Percentiles rank a stretch among this genome's conserved stretches.
phyloP scores from a whole-genome alignment of 805 yeast species.

The Tetrapisispora taiwanensis region DNA sequence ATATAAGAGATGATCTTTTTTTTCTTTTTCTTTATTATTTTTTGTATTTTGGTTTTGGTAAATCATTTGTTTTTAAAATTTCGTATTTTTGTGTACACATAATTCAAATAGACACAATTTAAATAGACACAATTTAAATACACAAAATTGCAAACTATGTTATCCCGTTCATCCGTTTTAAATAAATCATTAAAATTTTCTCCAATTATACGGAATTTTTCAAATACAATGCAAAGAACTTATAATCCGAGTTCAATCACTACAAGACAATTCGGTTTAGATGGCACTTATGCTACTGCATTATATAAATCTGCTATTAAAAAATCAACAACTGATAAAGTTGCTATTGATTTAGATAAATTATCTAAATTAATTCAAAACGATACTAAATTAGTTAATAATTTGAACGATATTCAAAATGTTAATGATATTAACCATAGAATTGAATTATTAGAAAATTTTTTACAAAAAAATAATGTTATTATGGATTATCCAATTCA shows the following conservation, averaged over 20 bases:
- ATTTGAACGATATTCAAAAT: conserved; percentile 29
- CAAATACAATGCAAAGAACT: not conserved
- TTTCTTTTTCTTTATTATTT: too few relatives aligned
- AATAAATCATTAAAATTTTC: too few relatives aligned
- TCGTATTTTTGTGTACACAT: too few relatives aligned
- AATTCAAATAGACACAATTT: too few relatives aligned
- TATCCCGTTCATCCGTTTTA: not conserved
- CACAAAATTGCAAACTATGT: too few relatives aligned
- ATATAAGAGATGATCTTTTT: too few relatives aligned
- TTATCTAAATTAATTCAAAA: conserved; percentile 42
- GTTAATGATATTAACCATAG: not conserved
- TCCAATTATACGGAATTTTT: not conserved
- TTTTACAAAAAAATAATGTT: conserved; percentile 31
- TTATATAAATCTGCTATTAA: conserved; percentile 85
- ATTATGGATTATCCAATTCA: conserved; percentile 39
- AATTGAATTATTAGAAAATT: conserved; percentile 73
- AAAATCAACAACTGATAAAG: conserved; percentile 63
- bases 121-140: too few relatives aligned
- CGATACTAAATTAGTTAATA: conserved; percentile 53
- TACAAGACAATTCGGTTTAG: conserved; percentile 55
- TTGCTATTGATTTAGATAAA: conserved; percentile 53
- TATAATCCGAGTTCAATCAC: not conserved
- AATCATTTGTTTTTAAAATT: too few relatives aligned
- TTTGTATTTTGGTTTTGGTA: too few relatives aligned
- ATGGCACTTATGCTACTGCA: conserved; percentile 46